Percentiles rank a stretch among this genome's conserved stretches.
Conservation (phyloP, 176 grass and related monocot genomes). For the Zoysia pacifica region DNA sequence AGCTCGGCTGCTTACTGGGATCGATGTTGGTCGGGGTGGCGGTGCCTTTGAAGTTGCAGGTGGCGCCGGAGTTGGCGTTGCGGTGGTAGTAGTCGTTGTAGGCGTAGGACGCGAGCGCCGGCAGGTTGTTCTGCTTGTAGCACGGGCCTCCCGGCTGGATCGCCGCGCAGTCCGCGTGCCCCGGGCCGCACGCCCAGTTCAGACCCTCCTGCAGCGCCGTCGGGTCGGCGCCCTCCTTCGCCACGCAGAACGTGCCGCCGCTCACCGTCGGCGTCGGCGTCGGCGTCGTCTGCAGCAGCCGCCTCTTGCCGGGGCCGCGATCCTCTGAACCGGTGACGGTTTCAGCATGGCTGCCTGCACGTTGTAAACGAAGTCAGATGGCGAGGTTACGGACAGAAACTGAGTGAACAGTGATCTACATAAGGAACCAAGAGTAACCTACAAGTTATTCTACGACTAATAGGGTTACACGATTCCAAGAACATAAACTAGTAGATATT, state of each 20-base stretch:
- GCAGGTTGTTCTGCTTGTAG: conserved; percentile 70
- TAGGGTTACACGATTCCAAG: background rate
- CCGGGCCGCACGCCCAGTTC: conserved; percentile 73
- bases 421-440: background rate
- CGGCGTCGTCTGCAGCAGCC: conserved; percentile 29
- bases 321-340: background rate
- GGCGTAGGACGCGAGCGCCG: conserved; percentile 77
- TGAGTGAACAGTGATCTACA: background rate
- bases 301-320: conserved; percentile 17
- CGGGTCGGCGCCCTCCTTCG: conserved; percentile 49
- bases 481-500: background rate
- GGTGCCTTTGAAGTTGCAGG: conserved; percentile 71
- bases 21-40: conserved; percentile 43
- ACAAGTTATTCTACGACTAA: background rate
- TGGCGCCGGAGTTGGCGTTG: conserved; percentile 36
- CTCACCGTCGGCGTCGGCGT: conserved; percentile 20
- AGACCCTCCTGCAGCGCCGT: conserved; percentile 59
- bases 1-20: conserved; percentile 57
- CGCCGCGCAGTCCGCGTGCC: conserved; percentile 63
- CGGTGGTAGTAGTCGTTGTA: conserved; percentile 94
- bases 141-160: conserved; percentile 73
- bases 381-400: background rate
- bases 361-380: background rate
- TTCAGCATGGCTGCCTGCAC: conserved; percentile 26
- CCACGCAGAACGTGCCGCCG: conserved; percentile 69